Conservation (phyloP, 768 basidiomycete genomes). For the Fistulinella prunicolor region DNA sequence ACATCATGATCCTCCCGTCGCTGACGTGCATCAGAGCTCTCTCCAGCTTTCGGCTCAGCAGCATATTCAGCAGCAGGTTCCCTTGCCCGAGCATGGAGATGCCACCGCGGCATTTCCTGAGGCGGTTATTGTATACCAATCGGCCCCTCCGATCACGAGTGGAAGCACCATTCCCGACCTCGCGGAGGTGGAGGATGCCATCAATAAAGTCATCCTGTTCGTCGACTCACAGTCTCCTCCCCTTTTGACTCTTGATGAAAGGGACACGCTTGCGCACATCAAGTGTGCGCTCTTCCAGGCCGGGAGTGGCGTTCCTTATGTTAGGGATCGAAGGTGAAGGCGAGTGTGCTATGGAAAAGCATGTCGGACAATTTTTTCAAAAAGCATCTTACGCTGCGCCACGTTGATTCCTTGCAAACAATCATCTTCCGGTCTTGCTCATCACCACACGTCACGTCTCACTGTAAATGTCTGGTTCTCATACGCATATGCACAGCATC, state of each 20-base stretch:
- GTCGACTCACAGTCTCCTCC: slow-evolving; percentile 41
- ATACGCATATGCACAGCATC: slow-evolving; percentile 23
- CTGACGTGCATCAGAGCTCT: slow-evolving; percentile 26
- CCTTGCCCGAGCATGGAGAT: slow-evolving; percentile 27
- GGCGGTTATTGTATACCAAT: slow-evolving; percentile 33
- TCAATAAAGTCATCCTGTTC: slow-evolving; percentile 53
- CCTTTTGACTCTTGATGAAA: slow-evolving; percentile 35
- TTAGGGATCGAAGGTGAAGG: slow-evolving; percentile 30
- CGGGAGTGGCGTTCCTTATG: slow-evolving; percentile 37
- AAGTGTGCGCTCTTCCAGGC: slow-evolving; percentile 55
- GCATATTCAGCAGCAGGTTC: slow-evolving; percentile 31
- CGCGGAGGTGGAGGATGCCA: slow-evolving; percentile 51
- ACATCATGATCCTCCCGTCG: slow-evolving; percentile 24
- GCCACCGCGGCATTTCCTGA: slow-evolving; percentile 25
- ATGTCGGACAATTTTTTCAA: slow-evolving; percentile 6
- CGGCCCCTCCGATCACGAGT: slow-evolving; percentile 31
- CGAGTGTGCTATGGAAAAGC: neutral
- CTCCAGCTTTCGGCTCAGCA: slow-evolving; percentile 31
- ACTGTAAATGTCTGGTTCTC: slow-evolving; percentile 21
- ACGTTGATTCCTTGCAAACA: slow-evolving; percentile 13
- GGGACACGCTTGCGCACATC: slow-evolving; percentile 42
- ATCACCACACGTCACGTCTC: slow-evolving; percentile 15
- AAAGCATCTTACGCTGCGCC: slow-evolving; percentile 19
- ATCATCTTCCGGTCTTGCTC: slow-evolving; percentile 8
- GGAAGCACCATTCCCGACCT: slow-evolving; percentile 37